These are phyloP conservation scores for Nicotiana obtusifolia DNA, from an alignment of 257 asterid species.

Conservation along the genomic window DNA sequence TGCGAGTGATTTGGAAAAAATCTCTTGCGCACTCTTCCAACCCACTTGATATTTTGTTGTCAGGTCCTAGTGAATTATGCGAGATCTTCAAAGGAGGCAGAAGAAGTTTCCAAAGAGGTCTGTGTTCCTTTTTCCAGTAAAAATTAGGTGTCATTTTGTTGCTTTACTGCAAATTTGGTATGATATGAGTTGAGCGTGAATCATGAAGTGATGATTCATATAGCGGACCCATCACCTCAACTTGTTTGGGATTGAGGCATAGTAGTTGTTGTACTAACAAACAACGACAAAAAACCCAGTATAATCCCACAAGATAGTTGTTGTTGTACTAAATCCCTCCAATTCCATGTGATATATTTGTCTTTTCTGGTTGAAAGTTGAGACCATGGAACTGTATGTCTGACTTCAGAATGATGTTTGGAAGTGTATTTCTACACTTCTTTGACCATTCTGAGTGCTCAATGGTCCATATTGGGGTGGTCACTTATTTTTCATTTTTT, in stretches of 20 bases:
- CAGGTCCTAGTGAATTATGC: constrained; percentile 97
- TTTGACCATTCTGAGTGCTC: not conserved
- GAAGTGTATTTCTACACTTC: not conserved
- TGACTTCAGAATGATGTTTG: not conserved
- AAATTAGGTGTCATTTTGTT: not conserved
- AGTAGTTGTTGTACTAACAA: too few relatives aligned
- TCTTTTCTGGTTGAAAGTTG: not conserved
- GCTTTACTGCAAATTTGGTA: not conserved
- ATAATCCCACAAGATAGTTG: not conserved
- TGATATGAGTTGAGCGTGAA: too few relatives aligned
- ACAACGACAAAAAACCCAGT: too few relatives aligned
- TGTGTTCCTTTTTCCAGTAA: constrained; percentile 2
- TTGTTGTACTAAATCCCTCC: not conserved
- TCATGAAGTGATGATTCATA: too few relatives aligned
- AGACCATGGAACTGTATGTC: not conserved
- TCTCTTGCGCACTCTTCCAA: not conserved
- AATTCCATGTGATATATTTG: not conserved
- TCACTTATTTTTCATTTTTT: not conserved
- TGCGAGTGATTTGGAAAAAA: not conserved
- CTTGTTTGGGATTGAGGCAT: too few relatives aligned
- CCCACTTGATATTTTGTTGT: constrained; percentile 2
- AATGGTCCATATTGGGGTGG: not conserved
- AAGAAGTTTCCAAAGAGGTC: constrained; percentile 66
- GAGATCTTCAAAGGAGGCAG: constrained; percentile 93
- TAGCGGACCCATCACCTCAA: too few relatives aligned